phyloP scores from a whole-genome alignment of 352 stramenopile genomes.

The Phytophthora europaea region DNA sequence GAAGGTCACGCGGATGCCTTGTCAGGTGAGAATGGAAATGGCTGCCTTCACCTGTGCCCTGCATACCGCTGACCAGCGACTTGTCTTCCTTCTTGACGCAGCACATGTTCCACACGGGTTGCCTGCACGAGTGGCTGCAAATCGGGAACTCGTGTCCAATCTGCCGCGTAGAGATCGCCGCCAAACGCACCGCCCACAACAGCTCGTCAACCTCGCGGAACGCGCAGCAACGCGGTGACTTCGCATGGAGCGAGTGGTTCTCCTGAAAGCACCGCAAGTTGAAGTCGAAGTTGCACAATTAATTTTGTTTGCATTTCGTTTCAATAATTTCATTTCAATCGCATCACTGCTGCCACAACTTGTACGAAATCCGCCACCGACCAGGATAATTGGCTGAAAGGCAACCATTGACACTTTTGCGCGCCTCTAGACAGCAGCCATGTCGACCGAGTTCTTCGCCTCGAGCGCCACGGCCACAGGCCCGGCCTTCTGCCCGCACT shows the following conservation, averaged over 20 bases:
- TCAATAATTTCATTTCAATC: constrained; percentile 3
- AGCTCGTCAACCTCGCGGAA: constrained; percentile 39
- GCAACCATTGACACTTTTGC: constrained; percentile 25
- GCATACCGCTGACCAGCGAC: constrained; percentile 5
- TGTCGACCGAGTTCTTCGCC: constrained; percentile 78
- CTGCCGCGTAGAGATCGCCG: constrained; percentile 77
- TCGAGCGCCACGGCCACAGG: constrained; percentile 64
- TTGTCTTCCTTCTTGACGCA: constrained; percentile 22
- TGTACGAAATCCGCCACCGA: neutral
- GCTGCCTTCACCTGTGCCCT: constrained; percentile 1
- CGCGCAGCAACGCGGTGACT: constrained; percentile 61
- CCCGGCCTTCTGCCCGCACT: constrained; percentile 90
- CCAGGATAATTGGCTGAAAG: constrained; percentile 41
- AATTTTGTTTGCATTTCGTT: constrained; percentile 12
- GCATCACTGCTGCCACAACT: constrained; percentile 3
- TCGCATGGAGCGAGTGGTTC: constrained; percentile 85
- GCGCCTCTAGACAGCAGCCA: constrained; percentile 20
- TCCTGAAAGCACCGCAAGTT: constrained; percentile 39
- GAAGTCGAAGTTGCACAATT: constrained; percentile 25
- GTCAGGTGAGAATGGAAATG: constrained; percentile 47
- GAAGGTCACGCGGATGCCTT: constrained; percentile 77
- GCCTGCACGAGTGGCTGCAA: constrained; percentile 83
- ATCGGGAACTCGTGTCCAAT: constrained; percentile 89
- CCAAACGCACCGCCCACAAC: constrained; percentile 52
- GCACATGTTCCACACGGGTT: constrained; percentile 88